phyloP scores from a whole-genome alignment of 768 basidiomycete genomes.

The Coprinopsis sp. region DNA sequence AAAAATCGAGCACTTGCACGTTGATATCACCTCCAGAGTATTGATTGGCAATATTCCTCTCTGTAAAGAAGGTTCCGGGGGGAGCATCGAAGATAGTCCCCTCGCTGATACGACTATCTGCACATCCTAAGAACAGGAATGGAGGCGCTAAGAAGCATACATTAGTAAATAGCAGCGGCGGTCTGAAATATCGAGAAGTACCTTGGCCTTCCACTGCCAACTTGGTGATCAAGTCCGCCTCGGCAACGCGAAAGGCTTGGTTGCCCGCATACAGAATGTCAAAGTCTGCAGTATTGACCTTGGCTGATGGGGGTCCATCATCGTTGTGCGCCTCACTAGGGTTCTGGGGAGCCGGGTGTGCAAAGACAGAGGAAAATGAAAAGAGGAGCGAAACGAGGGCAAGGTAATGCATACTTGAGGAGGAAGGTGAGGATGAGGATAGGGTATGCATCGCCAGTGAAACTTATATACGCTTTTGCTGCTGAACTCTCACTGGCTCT shows the following conservation, averaged over 20 bases:
- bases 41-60: slow-evolving; percentile 37
- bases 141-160: slow-evolving; percentile 19
- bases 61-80: slow-evolving; percentile 34
- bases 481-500: too few relatives aligned
- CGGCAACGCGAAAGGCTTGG: slow-evolving; percentile 22
- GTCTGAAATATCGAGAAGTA: slow-evolving; percentile 8
- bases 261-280: slow-evolving; percentile 26
- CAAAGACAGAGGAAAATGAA: slow-evolving; percentile 11
- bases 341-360: slow-evolving; percentile 14
- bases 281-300: slow-evolving; percentile 15
- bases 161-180: not conserved
- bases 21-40: slow-evolving; percentile 30
- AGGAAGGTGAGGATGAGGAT: too few relatives aligned
- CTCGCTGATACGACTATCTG: slow-evolving; percentile 34
- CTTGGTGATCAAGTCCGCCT: slow-evolving; percentile 23
- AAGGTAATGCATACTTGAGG: slow-evolving; percentile 7
- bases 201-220: slow-evolving; percentile 28
- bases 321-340: slow-evolving; percentile 13
- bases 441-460: too few relatives aligned
- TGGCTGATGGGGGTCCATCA: slow-evolving; percentile 11
- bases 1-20: slow-evolving; percentile 21
- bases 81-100: slow-evolving; percentile 33
- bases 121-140: slow-evolving; percentile 34
- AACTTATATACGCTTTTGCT: too few relatives aligned
- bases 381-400: slow-evolving; percentile 8